Conservation (phyloP, 768 basidiomycete genomes). For the Tylopilus intermedius region DNA sequence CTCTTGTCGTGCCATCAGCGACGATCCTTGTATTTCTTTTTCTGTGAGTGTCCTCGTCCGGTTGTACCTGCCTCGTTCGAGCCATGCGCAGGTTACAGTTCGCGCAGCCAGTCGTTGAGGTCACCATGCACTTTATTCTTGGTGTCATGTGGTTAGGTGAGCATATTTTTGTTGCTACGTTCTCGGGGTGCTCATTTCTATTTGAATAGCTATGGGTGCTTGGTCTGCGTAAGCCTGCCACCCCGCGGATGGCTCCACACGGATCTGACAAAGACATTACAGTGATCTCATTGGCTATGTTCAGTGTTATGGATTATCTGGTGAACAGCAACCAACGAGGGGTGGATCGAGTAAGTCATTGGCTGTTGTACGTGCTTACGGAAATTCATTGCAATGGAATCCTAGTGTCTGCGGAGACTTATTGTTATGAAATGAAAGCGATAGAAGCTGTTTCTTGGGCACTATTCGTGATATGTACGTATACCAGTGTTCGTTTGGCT, state of each 20-base stretch:
- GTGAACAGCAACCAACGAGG: conserved; percentile 44
- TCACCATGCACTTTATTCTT: conserved; percentile 47
- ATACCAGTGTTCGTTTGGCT: conserved; percentile 2
- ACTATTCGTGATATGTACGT: conserved; percentile 51
- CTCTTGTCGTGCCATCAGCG: conserved; percentile 58
- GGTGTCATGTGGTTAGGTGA: conserved; percentile 67
- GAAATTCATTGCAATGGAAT: conserved; percentile 4
- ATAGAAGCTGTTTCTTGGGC: conserved; percentile 78
- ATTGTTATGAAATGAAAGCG: conserved; percentile 77
- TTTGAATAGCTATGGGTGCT: conserved; percentile 58
- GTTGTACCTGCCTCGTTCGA: neutral
- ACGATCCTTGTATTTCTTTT: conserved; percentile 61
- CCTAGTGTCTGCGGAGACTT: conserved; percentile 51
- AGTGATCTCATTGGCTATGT: conserved; percentile 67
- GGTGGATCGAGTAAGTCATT: conserved; percentile 47
- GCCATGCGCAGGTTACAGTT: conserved; percentile 52
- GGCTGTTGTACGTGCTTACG: neutral
- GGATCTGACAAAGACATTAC: conserved; percentile 4
- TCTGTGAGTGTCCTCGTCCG: conserved; percentile 38
- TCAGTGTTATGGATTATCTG: conserved; percentile 52
- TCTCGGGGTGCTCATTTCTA: conserved; percentile 5
- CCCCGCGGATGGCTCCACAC: neutral
- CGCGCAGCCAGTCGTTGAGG: conserved; percentile 64
- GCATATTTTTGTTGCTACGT: conserved; percentile 19
- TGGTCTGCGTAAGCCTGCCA: conserved; percentile 45